Evolutionary conservation across 495 filamentous ascomycete species (phyloP), one percentile per base, ranked within the genome.

Genomic region (Podospora pseudoanserina): DNA sequence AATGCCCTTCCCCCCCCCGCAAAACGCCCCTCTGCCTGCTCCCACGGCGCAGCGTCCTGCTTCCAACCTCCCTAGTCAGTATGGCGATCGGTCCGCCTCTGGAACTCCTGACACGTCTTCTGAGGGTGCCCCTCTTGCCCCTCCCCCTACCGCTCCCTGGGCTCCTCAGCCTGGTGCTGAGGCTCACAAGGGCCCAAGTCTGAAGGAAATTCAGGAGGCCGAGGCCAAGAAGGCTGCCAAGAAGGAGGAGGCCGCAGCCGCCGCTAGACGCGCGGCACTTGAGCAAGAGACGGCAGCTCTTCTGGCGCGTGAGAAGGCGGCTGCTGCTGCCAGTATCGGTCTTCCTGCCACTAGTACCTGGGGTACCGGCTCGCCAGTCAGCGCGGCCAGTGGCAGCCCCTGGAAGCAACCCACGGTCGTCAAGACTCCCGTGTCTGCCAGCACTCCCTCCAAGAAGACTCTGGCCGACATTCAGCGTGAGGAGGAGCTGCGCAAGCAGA

Each of bases 391-490:
- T 76, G 65, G 85, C 78, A 74, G 91, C 88, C 76, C 89, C 81
- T 78, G 79, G 86, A 71, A 86, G 81, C 76, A 89, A 80, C 77
- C 94, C 84, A 81, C 75, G 74, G 69, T 79, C 13, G 71, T 77
- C 19, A 82, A 82, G 65, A 72, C 60, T 7, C 74, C 79, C 11
- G 68, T 78, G 13, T 73, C 84, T 55, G 77, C 84, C 16, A 78
- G 79, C 5, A 72, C 83, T 19, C 73, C 72, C 11, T 79, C 86
- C 34, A 94, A 94, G 84, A 98, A 97, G 85, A 97, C 94, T 0
- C 84, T 98, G 34, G 91, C 92, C 61, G 94, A 98, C 67, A 98
- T 98, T 68, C 95, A 98, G 76, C 93, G 94, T 73, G 95, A 99
- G 81, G 95, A 99, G 72, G 95, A 98, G 75, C 84, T 85, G 30